Base-by-base conservation (phyloP, 805 yeast genomes). In the Kuraishia capsulata region DNA sequence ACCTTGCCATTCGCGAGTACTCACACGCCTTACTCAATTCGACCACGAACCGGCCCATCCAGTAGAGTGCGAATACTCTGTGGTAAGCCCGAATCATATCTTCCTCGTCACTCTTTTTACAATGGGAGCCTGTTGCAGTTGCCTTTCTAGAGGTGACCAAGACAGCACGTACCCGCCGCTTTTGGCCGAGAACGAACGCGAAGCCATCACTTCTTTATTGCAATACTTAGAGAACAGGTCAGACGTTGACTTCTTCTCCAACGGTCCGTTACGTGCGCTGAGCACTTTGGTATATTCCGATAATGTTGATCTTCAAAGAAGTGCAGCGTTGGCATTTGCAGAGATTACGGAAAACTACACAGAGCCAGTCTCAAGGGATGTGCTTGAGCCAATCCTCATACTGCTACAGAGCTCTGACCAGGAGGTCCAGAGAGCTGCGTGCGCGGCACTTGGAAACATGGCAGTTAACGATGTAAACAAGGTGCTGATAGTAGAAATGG, bases 321-420 rank as follows among this genome's bases (percentile, higher is more conserved):
- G 95, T 56, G 98, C 98, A 3, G 97, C 98, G 5, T 71, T 92
- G 45, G 97, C 98, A 5, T 92, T 92, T 69, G 97, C 97, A 13
- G 98, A 92, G 59, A 90, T 92, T 40, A 92, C 98, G 29, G 98
- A 92, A 56, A 92, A 92, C 58, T 95, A 88, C 54, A 94, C 88
- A 29, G 75, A 92, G 46, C 82, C 90, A 30, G 97, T 92, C 25
- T 81, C 82, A 50, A 71, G 94, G 41, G 95, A 87, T 48, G 96
- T 90, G 3, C 67, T 92, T 48, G 97, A 92, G 59, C 98, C 97
- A 36, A 89, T 92, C 31, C 69, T 92, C 43, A 84, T 87, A 35
- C 69, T 92, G 36, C 67, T 92, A 47, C 96, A 90, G 58, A 76
- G 84, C 44, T 69, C 81, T 16, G 98, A 92, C 59, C 75, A 89